Evolutionary conservation across 352 stramenopile genomes (phyloP).

Genomic region (Pythium insidiosum): DNA sequence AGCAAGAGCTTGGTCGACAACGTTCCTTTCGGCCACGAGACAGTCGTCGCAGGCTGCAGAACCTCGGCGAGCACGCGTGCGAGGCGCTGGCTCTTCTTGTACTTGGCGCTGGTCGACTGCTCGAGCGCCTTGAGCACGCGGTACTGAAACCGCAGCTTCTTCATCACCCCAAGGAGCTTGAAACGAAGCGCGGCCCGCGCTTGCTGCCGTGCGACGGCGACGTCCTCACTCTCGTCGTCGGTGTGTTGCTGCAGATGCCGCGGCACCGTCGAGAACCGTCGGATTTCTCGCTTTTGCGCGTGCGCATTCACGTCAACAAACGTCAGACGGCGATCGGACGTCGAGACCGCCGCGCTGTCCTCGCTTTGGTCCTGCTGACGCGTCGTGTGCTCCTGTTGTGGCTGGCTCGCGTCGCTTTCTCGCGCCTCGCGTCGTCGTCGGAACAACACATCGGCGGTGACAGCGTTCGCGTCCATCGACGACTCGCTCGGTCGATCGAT

Average conservation of each 20-base stretch:
- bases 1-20: slow-evolving; percentile 30
- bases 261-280: too few species aligned
- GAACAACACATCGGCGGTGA: slow-evolving; percentile 7
- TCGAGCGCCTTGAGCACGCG: slow-evolving; percentile 35
- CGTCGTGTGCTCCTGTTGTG: not conserved
- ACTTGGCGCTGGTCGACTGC: slow-evolving; percentile 19
- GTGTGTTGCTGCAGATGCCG: too few species aligned
- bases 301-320: not conserved
- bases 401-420: slow-evolving; percentile 2
- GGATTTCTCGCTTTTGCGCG: too few species aligned
- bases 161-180: slow-evolving; percentile 28
- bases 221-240: too few species aligned
- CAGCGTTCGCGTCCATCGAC: not conserved
- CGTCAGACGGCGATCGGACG: not conserved
- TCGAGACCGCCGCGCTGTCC: not conserved
- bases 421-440: slow-evolving; percentile 2
- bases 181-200: slow-evolving; percentile 2
- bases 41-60: slow-evolving; percentile 9
- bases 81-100: slow-evolving; percentile 27
- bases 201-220: slow-evolving; percentile 5
- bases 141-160: slow-evolving; percentile 35
- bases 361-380: not conserved
- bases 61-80: slow-evolving; percentile 15
- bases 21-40: slow-evolving; percentile 30
- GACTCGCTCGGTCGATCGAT: not conserved